Evolutionary conservation across 169 alveolate species (phyloP), one percentile per base, ranked within the genome.

Genomic region (Miamiensis avidus): DNA sequence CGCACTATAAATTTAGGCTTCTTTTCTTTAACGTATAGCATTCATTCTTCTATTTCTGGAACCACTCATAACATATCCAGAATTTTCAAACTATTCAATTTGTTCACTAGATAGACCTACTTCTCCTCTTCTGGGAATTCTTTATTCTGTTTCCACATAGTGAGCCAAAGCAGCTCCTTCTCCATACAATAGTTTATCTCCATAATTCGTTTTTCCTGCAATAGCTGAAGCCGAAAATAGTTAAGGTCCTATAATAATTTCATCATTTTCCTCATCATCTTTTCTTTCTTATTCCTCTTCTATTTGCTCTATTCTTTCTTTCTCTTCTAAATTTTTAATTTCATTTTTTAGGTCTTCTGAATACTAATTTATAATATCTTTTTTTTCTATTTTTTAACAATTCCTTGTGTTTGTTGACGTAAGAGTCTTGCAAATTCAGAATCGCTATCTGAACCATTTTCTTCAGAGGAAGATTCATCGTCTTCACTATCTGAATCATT

Each of bases 51-150:
- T 92, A 81, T 92, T 91, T 77, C 96, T 91, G 34, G 97, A 91
- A 33, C 99, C 99, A 83, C 98, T 95, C 99, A 97, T 97, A 31
- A 97, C 99, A 87, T 97, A 97, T 25, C 99, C 99, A 33, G 97
- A 89, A 33, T 89, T 91, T 91, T 97, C 99, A 82, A 93, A 96
- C 49, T 85, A 82, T 89, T 95, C 98, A 31, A 97, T 97, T 76
- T 97, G 95, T 69, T 97, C 99, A n/a, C 97, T 96, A 0, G 98
- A 92, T 49, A 96, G 82, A 16, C 99, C 99, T 27, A 96, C 99
- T 86, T 97, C 99, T 32, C 99, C 98, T 92, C 98, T 93, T 85
- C 98, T 93, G 29, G 98, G 98, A 34, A 96, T 96, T 81, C 98
- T 91, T 82, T 96, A 95, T 29, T 97, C 98, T 34, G 95, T 88